These are phyloP conservation scores for Saccharomycopsis sp. DNA, from an alignment of 805 yeast species.

Conservation along the genomic window DNA sequence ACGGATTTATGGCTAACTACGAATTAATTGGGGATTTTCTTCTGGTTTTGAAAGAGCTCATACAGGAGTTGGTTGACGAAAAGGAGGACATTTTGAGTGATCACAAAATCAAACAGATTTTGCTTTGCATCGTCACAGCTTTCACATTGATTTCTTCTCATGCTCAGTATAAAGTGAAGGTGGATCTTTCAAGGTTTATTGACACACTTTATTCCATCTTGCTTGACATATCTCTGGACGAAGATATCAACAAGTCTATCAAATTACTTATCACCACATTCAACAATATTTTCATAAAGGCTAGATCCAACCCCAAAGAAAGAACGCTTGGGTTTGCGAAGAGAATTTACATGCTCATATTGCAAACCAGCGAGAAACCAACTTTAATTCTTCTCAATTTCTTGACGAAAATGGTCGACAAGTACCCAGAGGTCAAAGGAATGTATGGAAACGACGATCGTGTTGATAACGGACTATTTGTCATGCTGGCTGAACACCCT, in stretches of 20 bases:
- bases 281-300: slow-evolving; percentile 74
- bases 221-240: slow-evolving; percentile 63
- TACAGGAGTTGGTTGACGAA: slow-evolving; percentile 41
- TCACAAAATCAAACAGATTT: slow-evolving; percentile 52
- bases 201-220: slow-evolving; percentile 65
- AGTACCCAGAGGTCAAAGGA: slow-evolving; percentile 66
- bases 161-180: slow-evolving; percentile 59
- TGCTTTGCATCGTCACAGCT: slow-evolving; percentile 83
- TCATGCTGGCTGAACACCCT: slow-evolving; percentile 56
- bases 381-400: slow-evolving; percentile 71
- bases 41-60: slow-evolving; percentile 80
- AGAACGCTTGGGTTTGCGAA: slow-evolving; percentile 81
- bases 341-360: slow-evolving; percentile 56
- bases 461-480: slow-evolving; percentile 71
- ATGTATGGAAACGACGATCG: slow-evolving; percentile 85
- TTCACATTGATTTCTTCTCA: slow-evolving; percentile 79
- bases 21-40: slow-evolving; percentile 90
- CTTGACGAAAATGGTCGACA: slow-evolving; percentile 63
- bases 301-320: slow-evolving; percentile 56
- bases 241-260: slow-evolving; percentile 81
- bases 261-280: slow-evolving; percentile 73
- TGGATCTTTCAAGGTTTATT: slow-evolving; percentile 78
- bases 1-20: slow-evolving; percentile 87
- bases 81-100: slow-evolving; percentile 38
- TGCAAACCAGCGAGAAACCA: slow-evolving; percentile 85